phyloP scores from a whole-genome alignment of 176 grass and related monocot species.

The Oryza longistaminata region DNA sequence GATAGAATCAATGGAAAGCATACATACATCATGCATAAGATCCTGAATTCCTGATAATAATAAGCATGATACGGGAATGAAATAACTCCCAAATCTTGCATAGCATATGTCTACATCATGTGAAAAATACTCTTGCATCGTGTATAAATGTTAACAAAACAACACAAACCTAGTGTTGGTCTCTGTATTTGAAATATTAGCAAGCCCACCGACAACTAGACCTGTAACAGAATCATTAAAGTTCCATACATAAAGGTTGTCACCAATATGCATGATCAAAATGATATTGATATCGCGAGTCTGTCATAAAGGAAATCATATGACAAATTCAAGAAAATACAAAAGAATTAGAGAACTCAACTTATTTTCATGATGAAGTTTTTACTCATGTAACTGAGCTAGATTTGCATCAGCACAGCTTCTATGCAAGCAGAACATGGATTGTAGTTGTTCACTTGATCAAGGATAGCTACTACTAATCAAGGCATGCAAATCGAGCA shows the following conservation, averaged over 20 bases:
- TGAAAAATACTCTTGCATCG: not conserved
- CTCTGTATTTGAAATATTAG: slow-evolving; percentile 97
- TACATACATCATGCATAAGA: slow-evolving; percentile 1
- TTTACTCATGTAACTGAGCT: not conserved
- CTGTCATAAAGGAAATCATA: not conserved
- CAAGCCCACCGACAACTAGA: slow-evolving; percentile 91
- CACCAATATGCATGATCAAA: not conserved
- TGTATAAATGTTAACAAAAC: not conserved
- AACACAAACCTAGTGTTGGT: slow-evolving; percentile 77
- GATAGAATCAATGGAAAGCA: slow-evolving; percentile 16
- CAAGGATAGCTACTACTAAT: slow-evolving; percentile 14
- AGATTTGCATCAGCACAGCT: not conserved
- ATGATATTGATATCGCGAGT: not conserved
- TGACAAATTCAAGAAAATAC: not conserved
- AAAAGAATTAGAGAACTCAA: not conserved
- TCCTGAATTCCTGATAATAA: not conserved
- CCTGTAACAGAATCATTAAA: slow-evolving; percentile 52
- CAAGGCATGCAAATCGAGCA: not conserved
- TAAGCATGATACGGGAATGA: not conserved
- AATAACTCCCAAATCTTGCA: not conserved
- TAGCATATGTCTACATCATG: not conserved
- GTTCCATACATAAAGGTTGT: slow-evolving; percentile 10
- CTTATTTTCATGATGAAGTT: slow-evolving; percentile 6
- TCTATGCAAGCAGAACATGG: slow-evolving; percentile 7
- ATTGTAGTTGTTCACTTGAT: slow-evolving; percentile 8